phyloP scores from a whole-genome alignment of 2,329 filamentous ascomycete species.

The Rutstroemia sydowiana region DNA sequence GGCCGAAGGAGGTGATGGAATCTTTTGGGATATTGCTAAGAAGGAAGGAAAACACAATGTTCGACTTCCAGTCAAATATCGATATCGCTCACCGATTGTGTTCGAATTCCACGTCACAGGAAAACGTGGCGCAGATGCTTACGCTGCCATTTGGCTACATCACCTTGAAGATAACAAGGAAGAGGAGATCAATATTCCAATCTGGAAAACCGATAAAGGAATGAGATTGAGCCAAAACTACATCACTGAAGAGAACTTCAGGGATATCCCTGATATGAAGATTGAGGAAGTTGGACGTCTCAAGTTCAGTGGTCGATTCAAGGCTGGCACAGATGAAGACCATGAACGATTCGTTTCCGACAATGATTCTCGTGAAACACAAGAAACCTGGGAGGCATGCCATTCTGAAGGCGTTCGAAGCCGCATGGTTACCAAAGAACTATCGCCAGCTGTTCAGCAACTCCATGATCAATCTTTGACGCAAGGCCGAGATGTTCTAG shows the following conservation, averaged over 20 bases:
- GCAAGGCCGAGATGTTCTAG: conserved; percentile 73
- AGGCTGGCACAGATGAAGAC: conserved; percentile 80
- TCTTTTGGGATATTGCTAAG: conserved; percentile 50
- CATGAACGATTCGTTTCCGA: conserved; percentile 78
- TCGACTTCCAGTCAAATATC: conserved; percentile 79
- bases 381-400: conserved; percentile 91
- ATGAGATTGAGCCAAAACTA: conserved; percentile 83
- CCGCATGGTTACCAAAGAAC: conserved; percentile 61
- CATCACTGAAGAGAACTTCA: conserved; percentile 71
- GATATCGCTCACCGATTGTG: conserved; percentile 83
- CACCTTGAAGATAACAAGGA: conserved; percentile 77
- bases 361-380: conserved; percentile 86
- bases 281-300: conserved; percentile 76
- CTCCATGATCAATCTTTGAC: conserved; percentile 77
- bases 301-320: conserved; percentile 74
- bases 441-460: conserved; percentile 64
- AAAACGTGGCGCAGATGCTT: conserved; percentile 65
- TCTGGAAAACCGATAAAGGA: conserved; percentile 76
- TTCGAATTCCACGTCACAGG: conserved; percentile 72
- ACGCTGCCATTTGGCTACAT: conserved; percentile 78
- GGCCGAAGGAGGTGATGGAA: conserved; percentile 49
- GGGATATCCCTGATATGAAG: conserved; percentile 63
- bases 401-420: conserved; percentile 76
- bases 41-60: conserved; percentile 44
- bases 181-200: conserved; percentile 73